Conservation (phyloP, 2,329 filamentous ascomycete species). For the Scedosporium aurantiacum region DNA sequence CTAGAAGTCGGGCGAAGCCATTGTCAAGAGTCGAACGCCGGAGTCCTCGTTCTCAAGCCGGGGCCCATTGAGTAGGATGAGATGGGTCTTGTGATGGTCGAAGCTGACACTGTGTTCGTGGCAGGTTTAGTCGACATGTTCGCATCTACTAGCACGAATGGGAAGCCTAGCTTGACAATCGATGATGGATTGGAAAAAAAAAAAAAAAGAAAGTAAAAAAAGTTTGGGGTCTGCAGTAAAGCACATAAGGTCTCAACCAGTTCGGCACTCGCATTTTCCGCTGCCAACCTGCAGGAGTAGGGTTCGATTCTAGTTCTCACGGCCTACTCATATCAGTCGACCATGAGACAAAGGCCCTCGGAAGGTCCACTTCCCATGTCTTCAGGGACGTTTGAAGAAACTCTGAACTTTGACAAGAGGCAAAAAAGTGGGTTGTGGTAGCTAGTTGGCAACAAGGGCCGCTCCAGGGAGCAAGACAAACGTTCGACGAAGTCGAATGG, state of each 20-base stretch:
- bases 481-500: not conserved
- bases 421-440: not conserved
- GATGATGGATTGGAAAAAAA: not conserved
- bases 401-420: not conserved
- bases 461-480: not conserved
- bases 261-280: not conserved
- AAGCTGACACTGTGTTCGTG: not conserved
- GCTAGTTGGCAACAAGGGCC: not conserved
- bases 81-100: not conserved
- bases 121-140: not conserved
- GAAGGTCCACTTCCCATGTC: not conserved
- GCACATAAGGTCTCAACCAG: not conserved
- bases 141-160: too few species aligned
- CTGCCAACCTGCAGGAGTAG: not conserved
- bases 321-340: not conserved
- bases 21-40: too few species aligned
- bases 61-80: not conserved
- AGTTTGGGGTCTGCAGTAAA: not conserved
- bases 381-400: not conserved
- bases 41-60: too few species aligned
- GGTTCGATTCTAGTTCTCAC: not conserved
- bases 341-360: not conserved
- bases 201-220: not conserved
- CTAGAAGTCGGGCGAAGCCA: too few species aligned
- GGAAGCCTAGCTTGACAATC: too few species aligned